Percentiles rank a stretch among this genome's conserved stretches.
Evolutionary conservation across 2,329 filamentous ascomycete species (phyloP).

Genomic region (Mycosphaerella sp.): DNA sequence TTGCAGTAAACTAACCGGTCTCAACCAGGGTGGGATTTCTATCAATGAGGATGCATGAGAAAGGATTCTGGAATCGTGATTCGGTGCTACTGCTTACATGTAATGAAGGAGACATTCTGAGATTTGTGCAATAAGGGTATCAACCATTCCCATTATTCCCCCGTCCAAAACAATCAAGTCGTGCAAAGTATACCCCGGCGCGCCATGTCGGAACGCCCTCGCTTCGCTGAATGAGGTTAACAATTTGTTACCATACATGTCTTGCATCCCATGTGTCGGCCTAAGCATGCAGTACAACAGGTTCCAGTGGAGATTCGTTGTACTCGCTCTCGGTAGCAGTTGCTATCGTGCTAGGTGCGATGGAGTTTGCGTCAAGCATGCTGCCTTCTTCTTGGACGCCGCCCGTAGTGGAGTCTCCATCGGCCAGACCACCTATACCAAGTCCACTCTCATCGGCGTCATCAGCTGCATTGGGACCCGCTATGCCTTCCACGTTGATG

Average conservation of each 20-base stretch:
- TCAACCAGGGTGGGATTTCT: background rate
- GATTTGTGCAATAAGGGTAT: constrained; percentile 2
- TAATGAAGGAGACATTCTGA: background rate
- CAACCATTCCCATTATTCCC: constrained; percentile 1
- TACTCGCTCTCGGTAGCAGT: constrained; percentile 8
- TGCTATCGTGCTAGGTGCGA: constrained; percentile 9
- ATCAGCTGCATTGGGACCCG: constrained; percentile 21
- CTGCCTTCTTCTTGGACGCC: constrained; percentile 20
- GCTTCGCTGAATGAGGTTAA: constrained; percentile 10
- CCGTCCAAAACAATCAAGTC: background rate
- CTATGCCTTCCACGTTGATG: constrained; percentile 23
- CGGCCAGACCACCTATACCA: constrained; percentile 25
- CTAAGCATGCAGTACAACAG: constrained; percentile 9
- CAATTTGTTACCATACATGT: background rate
- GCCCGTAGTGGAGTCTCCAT: constrained; percentile 13
- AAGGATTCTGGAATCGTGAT: background rate
- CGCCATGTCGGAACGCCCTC: constrained; percentile 9
- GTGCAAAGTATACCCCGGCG: background rate
- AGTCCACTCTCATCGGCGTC: constrained; percentile 21
- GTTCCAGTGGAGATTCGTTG: constrained; percentile 7
- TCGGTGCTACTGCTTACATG: background rate
- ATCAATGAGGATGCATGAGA: background rate
- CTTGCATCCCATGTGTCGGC: background rate
- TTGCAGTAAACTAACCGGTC: background rate
- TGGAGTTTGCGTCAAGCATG: constrained; percentile 1